These are phyloP conservation scores for Mycena rosella DNA, from an alignment of 768 basidiomycete genomes.

Conservation along the genomic window DNA sequence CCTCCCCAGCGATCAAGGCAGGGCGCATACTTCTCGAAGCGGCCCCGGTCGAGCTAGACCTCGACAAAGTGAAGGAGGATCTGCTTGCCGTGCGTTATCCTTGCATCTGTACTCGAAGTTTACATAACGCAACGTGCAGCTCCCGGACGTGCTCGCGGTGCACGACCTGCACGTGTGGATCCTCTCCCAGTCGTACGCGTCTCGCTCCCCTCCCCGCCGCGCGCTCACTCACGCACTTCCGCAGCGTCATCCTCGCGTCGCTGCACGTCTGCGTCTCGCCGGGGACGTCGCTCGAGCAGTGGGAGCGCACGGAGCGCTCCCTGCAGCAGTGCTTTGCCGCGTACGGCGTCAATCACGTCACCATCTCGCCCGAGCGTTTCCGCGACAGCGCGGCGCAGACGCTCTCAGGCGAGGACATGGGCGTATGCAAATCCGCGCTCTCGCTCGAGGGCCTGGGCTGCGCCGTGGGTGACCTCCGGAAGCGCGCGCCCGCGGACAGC, in stretches of 20 bases:
- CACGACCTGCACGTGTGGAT: conserved; percentile 71
- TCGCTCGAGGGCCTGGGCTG: conserved; percentile 58
- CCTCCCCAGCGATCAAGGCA: conserved; percentile 54
- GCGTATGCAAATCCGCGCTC: conserved; percentile 51
- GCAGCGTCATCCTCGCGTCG: conserved; percentile 64
- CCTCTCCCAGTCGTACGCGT: conserved; percentile 64
- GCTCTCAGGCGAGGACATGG: conserved; percentile 43
- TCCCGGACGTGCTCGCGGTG: conserved; percentile 60
- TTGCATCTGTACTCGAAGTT: neutral
- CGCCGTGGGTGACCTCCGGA: conserved; percentile 48
- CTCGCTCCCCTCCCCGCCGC: neutral
- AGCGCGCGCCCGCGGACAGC: conserved; percentile 8
- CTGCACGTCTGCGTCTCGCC: conserved; percentile 65
- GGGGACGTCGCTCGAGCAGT: conserved; percentile 61
- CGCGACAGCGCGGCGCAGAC: conserved; percentile 49
- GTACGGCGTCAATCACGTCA: conserved; percentile 67
- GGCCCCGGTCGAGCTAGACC: conserved; percentile 62
- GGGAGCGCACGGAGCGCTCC: conserved; percentile 62
- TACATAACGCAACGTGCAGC: conserved; percentile 46
- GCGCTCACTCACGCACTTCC: conserved; percentile 1
- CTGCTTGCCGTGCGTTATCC: conserved; percentile 54
- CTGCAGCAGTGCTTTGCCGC: conserved; percentile 65
- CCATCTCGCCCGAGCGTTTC: conserved; percentile 64
- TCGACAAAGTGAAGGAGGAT: conserved; percentile 63
- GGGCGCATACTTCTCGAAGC: conserved; percentile 67